Base-by-base conservation (phyloP, 1,284 basidiomycete genomes). In the Meripilus lineatus region DNA sequence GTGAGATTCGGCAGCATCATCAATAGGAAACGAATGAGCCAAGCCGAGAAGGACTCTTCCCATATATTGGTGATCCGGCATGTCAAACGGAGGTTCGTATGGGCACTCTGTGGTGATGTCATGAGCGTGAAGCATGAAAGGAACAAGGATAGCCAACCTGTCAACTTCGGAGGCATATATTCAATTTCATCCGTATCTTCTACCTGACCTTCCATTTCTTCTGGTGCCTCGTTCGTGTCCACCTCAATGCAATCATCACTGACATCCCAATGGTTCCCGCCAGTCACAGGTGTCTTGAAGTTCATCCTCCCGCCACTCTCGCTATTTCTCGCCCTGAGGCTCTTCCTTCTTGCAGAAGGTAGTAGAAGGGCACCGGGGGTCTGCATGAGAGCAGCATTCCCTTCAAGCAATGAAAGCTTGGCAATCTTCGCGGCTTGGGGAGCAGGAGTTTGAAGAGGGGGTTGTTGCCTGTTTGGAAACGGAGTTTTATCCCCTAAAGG, bases 231-330 rank as follows among this genome's bases (percentile, higher is more conserved):
- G 6, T 25, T 47, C n/a, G 45, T 14, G n/a, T 42, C 54, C 40
- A 71, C 46, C 5, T 67, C 66, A n/a, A 83, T 67, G 40, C 76
- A 77, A 2, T 70, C 68, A 40, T 85, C 84, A 51, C 77, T 80
- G 30, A 84, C 72, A 54, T 89, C 84, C 85, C 85, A 89, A 49
- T 82, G 77, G 46, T 79, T 74, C 8, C 82, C 83, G 10, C 67
- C 68, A n/a, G 79, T 80, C 34, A 71, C 50, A 1, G 86, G 86
- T 1, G 87, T 89, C 57, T 83, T 70, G 52, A 86, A 84, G 14
- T 49, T 64, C 49, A 38, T 32, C 25, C 50, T 53, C 18, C 45
- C 48, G 5, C 40, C 46, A 22, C 45, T 52, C 33, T 51, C 52
- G 17, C 51, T 57, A 14, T n/a, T 30, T 32, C 58, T 32, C 17